Conservation (phyloP, 148 eudicot genomes). For the Rhododendron vialii region DNA sequence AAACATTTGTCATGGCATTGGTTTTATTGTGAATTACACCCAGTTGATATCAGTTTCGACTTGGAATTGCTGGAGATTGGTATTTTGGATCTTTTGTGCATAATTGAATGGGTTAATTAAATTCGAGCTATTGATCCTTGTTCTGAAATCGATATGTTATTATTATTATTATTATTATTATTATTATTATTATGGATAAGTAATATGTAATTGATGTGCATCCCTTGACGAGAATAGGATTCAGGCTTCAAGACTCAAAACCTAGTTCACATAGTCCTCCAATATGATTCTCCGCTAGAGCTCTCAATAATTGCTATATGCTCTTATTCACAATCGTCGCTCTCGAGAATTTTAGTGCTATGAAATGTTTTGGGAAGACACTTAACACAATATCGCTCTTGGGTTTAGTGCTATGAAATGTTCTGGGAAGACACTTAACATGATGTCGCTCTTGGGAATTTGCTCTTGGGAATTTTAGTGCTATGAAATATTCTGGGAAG, state of each 20-base stretch:
- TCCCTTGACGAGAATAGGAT: background rate
- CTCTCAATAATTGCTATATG: background rate
- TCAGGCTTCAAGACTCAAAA: background rate
- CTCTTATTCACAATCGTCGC: background rate
- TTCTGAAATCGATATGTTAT: background rate
- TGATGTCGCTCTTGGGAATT: background rate
- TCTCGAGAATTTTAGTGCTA: too few species aligned
- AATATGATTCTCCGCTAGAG: background rate
- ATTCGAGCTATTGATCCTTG: too few species aligned
- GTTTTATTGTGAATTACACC: background rate
- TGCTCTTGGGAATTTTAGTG: background rate
- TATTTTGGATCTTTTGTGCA: background rate
- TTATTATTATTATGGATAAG: too few species aligned
- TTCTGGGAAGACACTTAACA: background rate
- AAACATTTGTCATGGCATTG: background rate
- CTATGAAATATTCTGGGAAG: background rate
- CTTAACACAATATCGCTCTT: background rate
- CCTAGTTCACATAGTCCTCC: background rate
- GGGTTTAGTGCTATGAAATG: background rate
- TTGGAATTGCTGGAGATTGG: background rate
- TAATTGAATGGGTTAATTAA: background rate
- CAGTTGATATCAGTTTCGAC: background rate
- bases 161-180: too few species aligned
- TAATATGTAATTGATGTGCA: background rate
- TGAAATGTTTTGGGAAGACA: background rate